Conservation (phyloP, 352 stramenopile genomes). For the Globisporangium ultimum region DNA sequence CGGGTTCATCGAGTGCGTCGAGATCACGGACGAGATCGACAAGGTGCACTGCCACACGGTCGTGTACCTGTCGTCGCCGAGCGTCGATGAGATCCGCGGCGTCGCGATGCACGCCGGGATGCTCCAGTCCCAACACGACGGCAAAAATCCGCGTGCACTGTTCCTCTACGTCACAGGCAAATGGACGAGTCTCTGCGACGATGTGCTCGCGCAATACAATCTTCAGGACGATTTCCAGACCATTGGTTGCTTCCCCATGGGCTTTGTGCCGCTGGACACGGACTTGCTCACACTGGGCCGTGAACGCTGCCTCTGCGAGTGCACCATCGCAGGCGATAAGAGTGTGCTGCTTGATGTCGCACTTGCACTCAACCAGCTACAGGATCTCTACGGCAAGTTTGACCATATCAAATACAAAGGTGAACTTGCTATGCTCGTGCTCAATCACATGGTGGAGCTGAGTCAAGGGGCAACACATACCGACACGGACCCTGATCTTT, state of each 20-base stretch:
- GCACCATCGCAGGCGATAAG: conserved; percentile 36
- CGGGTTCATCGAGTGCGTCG: conserved; percentile 46
- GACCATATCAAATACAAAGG: conserved; percentile 79
- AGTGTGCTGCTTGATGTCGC: conserved; percentile 50
- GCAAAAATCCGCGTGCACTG: conserved; percentile 13
- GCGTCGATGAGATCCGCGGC: conserved; percentile 39
- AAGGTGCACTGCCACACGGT: conserved; percentile 25
- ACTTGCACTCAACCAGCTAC: conserved; percentile 42
- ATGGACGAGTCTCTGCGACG: conserved; percentile 51
- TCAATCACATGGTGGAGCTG: conserved; percentile 63
- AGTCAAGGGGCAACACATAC: conserved; percentile 19
- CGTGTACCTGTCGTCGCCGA: conserved; percentile 46
- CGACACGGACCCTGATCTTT: conserved; percentile 2
- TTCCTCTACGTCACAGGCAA: conserved; percentile 39
- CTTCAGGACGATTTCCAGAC: conserved; percentile 34
- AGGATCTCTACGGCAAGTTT: conserved; percentile 57
- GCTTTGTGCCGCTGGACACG: conserved; percentile 57
- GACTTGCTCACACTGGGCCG: conserved; percentile 61
- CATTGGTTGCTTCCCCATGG: conserved; percentile 33
- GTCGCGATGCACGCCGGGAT: conserved; percentile 42
- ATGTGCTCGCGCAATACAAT: conserved; percentile 32
- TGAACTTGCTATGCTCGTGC: conserved; percentile 61
- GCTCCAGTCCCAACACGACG: conserved; percentile 21
- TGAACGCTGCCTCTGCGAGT: conserved; percentile 54
- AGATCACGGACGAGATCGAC: conserved; percentile 45